These are phyloP conservation scores for Coix lacrymajobi DNA, from an alignment of 176 grass and related monocot species.

Conservation along the genomic window DNA sequence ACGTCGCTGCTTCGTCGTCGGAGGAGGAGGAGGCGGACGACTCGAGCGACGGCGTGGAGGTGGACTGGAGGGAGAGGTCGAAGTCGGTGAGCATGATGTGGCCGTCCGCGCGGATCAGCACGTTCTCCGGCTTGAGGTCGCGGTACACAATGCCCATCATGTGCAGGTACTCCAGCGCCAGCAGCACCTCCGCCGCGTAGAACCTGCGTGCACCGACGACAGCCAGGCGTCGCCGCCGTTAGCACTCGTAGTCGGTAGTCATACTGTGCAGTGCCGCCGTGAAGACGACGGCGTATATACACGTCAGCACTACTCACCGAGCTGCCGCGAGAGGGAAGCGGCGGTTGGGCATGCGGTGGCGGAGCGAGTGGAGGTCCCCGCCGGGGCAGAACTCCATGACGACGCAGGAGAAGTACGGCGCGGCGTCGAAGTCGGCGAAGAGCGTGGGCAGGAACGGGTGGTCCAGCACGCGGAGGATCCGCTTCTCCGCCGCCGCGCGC, in stretches of 20 bases:
- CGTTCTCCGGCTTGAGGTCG: constrained; percentile 98
- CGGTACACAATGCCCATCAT: constrained; percentile 94
- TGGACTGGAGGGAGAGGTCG: constrained; percentile 79
- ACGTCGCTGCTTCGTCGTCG: not conserved
- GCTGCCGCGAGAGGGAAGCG: constrained; percentile 58
- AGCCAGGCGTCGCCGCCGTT: not conserved
- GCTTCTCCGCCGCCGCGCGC: constrained; percentile 58
- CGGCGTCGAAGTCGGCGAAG: constrained; percentile 80
- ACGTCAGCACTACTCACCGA: no score
- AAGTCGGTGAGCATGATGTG: constrained; percentile 99
- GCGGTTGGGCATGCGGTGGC: constrained; percentile 62
- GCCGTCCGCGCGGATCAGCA: constrained; percentile 75
- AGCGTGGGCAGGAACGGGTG: constrained; percentile 86
- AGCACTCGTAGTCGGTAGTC: not conserved
- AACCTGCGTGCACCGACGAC: constrained; percentile 32
- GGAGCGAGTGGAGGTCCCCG: constrained; percentile 80
- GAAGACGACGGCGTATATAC: not conserved
- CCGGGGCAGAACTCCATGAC: constrained; percentile 93
- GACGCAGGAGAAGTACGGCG: constrained; percentile 62
- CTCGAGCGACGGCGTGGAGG: constrained; percentile 52
- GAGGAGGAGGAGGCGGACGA: not conserved
- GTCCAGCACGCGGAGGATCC: constrained; percentile 66
- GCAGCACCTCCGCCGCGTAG: constrained; percentile 87
- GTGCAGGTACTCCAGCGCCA: constrained; percentile 91
- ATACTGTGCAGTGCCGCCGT: not conserved